Evolutionary conservation across 2,329 filamentous ascomycete species (phyloP), one percentile per base, ranked within the genome.

Genomic region (Huntiella bhutanensis): DNA sequence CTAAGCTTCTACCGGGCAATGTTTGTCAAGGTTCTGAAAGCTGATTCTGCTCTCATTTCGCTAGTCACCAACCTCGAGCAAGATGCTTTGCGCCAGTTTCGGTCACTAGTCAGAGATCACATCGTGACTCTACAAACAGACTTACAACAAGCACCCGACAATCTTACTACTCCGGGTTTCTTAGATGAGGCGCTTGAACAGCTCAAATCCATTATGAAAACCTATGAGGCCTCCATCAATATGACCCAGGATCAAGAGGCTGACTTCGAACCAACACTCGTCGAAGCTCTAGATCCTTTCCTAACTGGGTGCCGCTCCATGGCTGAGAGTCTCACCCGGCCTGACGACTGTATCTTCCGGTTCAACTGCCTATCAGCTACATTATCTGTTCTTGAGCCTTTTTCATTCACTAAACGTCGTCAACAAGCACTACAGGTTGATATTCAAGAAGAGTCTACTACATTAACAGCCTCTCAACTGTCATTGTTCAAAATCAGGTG

Each of bases 1-100:
- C 70, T 96, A 37, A 77, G 75, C 36, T 98, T 98, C 62, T 98
- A 98, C 62, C 77, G 75, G 28, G 70, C 75, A 51, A 95, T 87
- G 1, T 95, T 96, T 58, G 65, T 75, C 12, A 88, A 81, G 54
- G 68, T 96, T 0, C 67, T 96, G 0, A 80, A 82, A 2, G 55
- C 68, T 2, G 68, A 77, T 8, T 83, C 84, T 0, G 67, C 71
- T 6, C 66, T 95, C 0, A 67, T 87, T 0, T 77, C 81, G 3
- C 70, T 78, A 2, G 73, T 94, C 44, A 62, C 65, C 3, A 71
- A 66, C 2, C 66, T 95, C 1, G 80, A 91, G 57, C 71, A 75
- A 13, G 83, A 83, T 50, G 83, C 87, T 1, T 67, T 93, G 49
- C 71, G 78, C 6, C 84, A 92, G 56, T 95, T 96, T 65, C 75